Conservation (phyloP, 2,329 filamentous ascomycete genomes). For the Aspergillus tubingensis region DNA sequence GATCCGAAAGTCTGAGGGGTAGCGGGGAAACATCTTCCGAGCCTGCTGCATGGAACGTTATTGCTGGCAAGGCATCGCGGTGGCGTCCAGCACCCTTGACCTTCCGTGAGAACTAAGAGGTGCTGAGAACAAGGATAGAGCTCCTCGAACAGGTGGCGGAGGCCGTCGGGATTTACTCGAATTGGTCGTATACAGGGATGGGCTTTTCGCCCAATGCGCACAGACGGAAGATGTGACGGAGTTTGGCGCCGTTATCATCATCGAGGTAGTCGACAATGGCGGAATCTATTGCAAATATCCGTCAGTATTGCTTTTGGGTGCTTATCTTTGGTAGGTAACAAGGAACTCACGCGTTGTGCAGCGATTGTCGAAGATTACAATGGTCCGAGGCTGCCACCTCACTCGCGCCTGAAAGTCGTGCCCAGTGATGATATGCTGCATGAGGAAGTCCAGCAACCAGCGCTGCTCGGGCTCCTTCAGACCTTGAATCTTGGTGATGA, state of each 20-base stretch:
- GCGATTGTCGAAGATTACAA: slow-evolving; percentile 55
- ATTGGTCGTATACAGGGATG: slow-evolving; percentile 45
- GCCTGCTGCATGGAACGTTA: neutral
- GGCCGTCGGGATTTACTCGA: slow-evolving; percentile 23
- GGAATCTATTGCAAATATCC: slow-evolving; percentile 41
- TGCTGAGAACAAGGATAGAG: neutral
- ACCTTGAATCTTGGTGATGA: slow-evolving; percentile 51
- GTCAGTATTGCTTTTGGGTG: slow-evolving; percentile 2
- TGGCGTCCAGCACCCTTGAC: neutral
- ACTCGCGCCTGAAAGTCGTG: slow-evolving; percentile 53
- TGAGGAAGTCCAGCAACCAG: slow-evolving; percentile 50
- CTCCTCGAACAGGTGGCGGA: neutral
- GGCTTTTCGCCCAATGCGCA: slow-evolving; percentile 53
- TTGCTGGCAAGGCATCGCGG: neutral
- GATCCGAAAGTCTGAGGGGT: slow-evolving; percentile 6
- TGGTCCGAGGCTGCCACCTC: slow-evolving; percentile 51
- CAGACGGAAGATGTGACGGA: slow-evolving; percentile 54
- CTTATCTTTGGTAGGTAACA: slow-evolving; percentile 16
- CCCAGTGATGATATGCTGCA: slow-evolving; percentile 50
- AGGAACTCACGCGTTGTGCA: slow-evolving; percentile 48
- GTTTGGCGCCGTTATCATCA: slow-evolving; percentile 49
- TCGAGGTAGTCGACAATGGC: slow-evolving; percentile 54
- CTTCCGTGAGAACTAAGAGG: neutral
- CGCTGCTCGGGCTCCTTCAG: slow-evolving; percentile 51
- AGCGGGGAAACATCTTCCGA: neutral